Percentiles rank a stretch among this genome's conserved stretches.
phyloP scores from a whole-genome alignment of 768 basidiomycete species.

The Termitomyces sp. region DNA sequence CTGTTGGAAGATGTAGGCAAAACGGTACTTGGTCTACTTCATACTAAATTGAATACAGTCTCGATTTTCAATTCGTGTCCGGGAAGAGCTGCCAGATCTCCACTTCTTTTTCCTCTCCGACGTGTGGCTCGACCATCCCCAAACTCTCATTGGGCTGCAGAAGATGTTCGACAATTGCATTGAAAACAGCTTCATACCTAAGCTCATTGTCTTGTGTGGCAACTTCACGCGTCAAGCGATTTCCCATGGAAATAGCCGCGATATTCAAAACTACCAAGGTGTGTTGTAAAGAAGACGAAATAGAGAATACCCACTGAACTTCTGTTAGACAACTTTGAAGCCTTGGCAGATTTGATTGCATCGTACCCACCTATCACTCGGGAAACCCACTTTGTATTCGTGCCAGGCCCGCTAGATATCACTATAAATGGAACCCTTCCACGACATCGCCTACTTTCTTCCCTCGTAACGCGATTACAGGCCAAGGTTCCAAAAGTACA shows the following conservation, averaged over 20 bases:
- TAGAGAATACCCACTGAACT: background rate
- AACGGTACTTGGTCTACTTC: background rate
- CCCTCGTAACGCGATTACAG: constrained; percentile 67
- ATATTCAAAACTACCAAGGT: constrained; percentile 87
- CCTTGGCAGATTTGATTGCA: constrained; percentile 79
- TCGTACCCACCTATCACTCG: constrained; percentile 76
- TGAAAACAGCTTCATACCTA: constrained; percentile 83
- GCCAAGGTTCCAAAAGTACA: constrained; percentile 74
- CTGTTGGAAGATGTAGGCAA: constrained; percentile 80
- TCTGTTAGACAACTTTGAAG: constrained; percentile 76
- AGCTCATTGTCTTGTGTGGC: constrained; percentile 88
- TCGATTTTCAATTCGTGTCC: constrained; percentile 58
- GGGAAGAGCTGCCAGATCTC: constrained; percentile 68
- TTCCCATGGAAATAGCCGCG: constrained; percentile 71
- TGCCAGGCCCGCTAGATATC: constrained; percentile 92
- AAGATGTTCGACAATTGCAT: constrained; percentile 89
- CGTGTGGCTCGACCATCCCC: constrained; percentile 90
- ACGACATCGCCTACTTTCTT: constrained; percentile 73
- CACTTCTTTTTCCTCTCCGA: constrained; percentile 95
- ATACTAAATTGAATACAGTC: constrained; percentile 35
- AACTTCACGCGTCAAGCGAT: constrained; percentile 90
- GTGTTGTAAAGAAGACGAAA: background rate
- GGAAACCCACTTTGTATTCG: constrained; percentile 85
- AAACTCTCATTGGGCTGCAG: constrained; percentile 73
- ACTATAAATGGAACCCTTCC: constrained; percentile 80